These are phyloP conservation scores for Phytopythium vexans DNA, from an alignment of 352 stramenopile genomes.

Conservation along the genomic window DNA sequence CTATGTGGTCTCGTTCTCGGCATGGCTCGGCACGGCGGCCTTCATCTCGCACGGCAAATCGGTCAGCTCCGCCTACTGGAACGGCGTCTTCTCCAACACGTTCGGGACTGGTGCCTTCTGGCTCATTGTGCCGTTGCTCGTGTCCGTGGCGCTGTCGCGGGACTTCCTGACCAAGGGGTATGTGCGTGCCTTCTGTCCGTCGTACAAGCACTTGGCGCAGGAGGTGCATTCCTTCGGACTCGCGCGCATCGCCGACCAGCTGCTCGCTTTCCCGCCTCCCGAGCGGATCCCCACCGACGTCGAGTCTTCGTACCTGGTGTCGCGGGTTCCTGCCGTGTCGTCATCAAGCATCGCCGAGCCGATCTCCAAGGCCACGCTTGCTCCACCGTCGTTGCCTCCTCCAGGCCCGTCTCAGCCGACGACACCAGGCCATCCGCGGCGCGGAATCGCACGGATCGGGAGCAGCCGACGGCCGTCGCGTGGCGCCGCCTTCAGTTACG, in stretches of 20 bases:
- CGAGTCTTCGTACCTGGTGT: slow-evolving; percentile 11
- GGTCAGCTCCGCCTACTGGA: slow-evolving; percentile 80
- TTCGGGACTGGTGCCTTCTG: slow-evolving; percentile 73
- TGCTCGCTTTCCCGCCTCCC: slow-evolving; percentile 77
- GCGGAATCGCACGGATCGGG: slow-evolving; percentile 11
- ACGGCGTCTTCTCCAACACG: slow-evolving; percentile 72
- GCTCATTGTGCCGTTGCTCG: slow-evolving; percentile 69
- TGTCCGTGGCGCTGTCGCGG: slow-evolving; percentile 63
- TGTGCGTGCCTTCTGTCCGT: slow-evolving; percentile 71
- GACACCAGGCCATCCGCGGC: too few relatives aligned
- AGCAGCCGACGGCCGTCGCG: slow-evolving; percentile 35
- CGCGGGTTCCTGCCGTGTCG: slow-evolving; percentile 14
- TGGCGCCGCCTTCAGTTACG: slow-evolving; percentile 86
- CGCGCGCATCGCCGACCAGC: slow-evolving; percentile 52
- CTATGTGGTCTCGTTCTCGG: slow-evolving; percentile 59
- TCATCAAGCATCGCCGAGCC: too few relatives aligned
- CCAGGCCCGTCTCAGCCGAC: too few relatives aligned
- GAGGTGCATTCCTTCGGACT: slow-evolving; percentile 74
- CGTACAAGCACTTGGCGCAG: slow-evolving; percentile 85
- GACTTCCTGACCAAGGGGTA: slow-evolving; percentile 87
- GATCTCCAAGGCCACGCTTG: too few relatives aligned
- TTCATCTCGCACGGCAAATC: slow-evolving; percentile 75
- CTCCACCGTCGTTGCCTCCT: too few relatives aligned
- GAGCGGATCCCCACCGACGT: slow-evolving; percentile 53
- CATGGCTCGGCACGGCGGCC: slow-evolving; percentile 71